A percentile compares a stretch with the other conserved stretches of the same genome.
These are phyloP conservation scores for Diutina catenulata DNA, from an alignment of 1,139 yeast species.

Conservation along the genomic window DNA sequence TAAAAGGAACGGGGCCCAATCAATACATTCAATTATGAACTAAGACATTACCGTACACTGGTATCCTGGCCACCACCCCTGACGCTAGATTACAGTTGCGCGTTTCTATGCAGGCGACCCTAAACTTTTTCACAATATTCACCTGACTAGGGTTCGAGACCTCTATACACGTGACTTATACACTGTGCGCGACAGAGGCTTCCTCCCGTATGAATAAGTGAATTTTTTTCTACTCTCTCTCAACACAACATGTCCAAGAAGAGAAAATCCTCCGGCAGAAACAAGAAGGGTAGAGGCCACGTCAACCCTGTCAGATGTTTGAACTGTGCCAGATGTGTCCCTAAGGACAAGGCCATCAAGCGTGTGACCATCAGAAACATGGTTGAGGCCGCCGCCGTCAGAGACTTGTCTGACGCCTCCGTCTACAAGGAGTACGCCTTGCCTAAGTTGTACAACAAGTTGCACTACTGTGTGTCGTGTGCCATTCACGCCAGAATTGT, in stretches of 20 bases:
- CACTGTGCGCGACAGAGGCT: too few species aligned
- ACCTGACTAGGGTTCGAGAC: too few species aligned
- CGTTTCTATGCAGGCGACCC: too few species aligned
- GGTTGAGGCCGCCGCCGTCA: conserved; percentile 99
- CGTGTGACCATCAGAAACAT: conserved; percentile 99
- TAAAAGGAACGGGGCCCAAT: too few species aligned
- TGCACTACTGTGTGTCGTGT: conserved; percentile 99
- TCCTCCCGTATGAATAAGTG: too few species aligned
- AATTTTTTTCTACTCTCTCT: too few species aligned
- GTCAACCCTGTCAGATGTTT: conserved; percentile 98
- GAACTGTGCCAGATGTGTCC: conserved; percentile 99
- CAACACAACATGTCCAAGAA: conserved; percentile 99
- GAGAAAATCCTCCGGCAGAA: conserved; percentile 99
- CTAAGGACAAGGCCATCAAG: conserved; percentile 99
- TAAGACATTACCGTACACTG: too few species aligned
- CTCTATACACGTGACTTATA: too few species aligned
- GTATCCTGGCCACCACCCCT: too few species aligned
- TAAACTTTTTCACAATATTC: too few species aligned
- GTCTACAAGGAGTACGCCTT: conserved; percentile 98
- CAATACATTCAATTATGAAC: too few species aligned
- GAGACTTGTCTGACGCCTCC: conserved; percentile 99
- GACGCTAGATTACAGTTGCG: too few species aligned
- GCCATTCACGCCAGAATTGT: conserved; percentile 99
- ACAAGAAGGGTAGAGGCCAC: conserved; percentile 99
- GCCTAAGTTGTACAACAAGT: conserved; percentile 99